phyloP scores from a whole-genome alignment of 163 green algal species.

The Picocystis sp. region DNA sequence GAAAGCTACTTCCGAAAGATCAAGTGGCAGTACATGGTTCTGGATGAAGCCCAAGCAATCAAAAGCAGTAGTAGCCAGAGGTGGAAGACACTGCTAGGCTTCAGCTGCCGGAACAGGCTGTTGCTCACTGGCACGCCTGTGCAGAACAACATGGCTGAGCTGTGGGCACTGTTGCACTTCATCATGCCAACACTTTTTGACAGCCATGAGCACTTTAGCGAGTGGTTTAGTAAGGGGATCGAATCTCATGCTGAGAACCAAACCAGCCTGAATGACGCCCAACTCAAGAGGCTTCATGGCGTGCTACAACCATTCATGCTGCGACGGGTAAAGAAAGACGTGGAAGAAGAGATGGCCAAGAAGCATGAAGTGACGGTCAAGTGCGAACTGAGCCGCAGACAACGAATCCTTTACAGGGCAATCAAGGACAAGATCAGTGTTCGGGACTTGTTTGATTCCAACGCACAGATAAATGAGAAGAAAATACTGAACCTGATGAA shows the following conservation, averaged over 20 bases:
- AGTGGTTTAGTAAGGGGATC: slow-evolving; percentile 3
- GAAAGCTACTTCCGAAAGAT: slow-evolving; percentile 19
- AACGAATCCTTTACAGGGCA: not conserved
- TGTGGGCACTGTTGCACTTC: slow-evolving; percentile 36
- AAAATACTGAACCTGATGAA: slow-evolving; percentile 37
- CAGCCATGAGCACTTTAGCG: slow-evolving; percentile 28
- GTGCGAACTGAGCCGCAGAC: slow-evolving; percentile 1
- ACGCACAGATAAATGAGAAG: slow-evolving; percentile 16
- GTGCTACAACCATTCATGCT: slow-evolving; percentile 16
- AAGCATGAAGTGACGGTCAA: slow-evolving; percentile 1
- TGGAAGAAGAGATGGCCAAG: slow-evolving; percentile 8
- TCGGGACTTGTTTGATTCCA: slow-evolving; percentile 3
- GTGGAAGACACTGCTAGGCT: slow-evolving; percentile 28
- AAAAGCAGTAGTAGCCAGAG: slow-evolving; percentile 22
- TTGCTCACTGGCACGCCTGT: slow-evolving; percentile 30
- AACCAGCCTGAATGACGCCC: slow-evolving; percentile 21
- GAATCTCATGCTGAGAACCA: slow-evolving; percentile 13
- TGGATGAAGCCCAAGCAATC: slow-evolving; percentile 27
- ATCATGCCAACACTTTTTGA: slow-evolving; percentile 35
- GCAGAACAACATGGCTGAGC: slow-evolving; percentile 34
- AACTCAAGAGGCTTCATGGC: slow-evolving; percentile 19
- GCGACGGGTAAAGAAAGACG: slow-evolving; percentile 10
- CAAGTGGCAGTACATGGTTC: slow-evolving; percentile 33
- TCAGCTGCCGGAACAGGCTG: slow-evolving; percentile 25
- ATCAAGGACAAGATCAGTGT: slow-evolving; percentile 8